Base-by-base conservation (phyloP, 176 grass and related monocot genomes). In the Rhynchospora breviuscula region DNA sequence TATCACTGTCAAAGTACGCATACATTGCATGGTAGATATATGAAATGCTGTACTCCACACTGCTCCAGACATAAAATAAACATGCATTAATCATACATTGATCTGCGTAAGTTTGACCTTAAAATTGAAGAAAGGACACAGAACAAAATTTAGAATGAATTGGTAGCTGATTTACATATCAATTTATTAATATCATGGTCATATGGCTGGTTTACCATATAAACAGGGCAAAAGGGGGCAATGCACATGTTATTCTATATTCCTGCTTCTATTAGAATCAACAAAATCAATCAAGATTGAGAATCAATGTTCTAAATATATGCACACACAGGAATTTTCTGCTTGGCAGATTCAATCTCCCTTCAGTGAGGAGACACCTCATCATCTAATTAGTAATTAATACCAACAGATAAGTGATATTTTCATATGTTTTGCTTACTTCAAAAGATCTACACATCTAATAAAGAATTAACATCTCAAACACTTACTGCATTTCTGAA, bases 21-120 rank as follows among this genome's bases (percentile, higher is more conserved):
- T 84, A 86, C 88, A 90, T 63, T 15, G 88, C 72, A 23, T 90
- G 88, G 61, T 90, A 90, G 29, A 81, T 63, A 59, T 87, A 90
- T 0, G 85, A 90, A 71, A 80, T 71, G 68, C 84, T 90, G 85
- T 84, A 87, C 46, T 87, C 84, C 21, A 87, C 81, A 60, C 88
- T 90, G 84, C 46, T 72, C 18, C 33, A 66, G 48, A 78, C 8
- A 60, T n/a, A 22, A 83, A 73, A 33, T 66, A 84, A 84, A 14
- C 17, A 79, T 43, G 35, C 51, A 80, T 65, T n/a, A 67, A 64
- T 83, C 35, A 29, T 23, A 54, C 56, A 48, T 40, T 59, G 58
- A 8, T 25, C 5, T 54, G 22, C 35, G 35, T 54, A 8, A 54
- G 48, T 23, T 51, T 1, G 35, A 23, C 18, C 31, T 17, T 54